phyloP scores from a whole-genome alignment of 2,329 filamentous ascomycete species.

The Diatrype stigma region DNA sequence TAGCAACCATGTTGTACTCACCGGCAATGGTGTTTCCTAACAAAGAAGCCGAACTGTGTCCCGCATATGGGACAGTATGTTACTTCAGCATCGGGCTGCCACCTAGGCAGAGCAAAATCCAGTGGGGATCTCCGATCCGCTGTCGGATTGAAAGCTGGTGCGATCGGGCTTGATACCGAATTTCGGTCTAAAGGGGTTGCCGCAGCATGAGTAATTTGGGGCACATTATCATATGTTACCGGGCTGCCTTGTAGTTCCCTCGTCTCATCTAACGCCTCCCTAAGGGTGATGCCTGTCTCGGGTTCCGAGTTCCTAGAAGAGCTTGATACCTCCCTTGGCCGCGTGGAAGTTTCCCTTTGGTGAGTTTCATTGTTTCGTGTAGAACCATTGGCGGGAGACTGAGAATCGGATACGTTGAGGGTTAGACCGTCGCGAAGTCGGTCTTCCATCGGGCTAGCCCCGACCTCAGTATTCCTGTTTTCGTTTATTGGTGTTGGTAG shows the following conservation, averaged over 20 bases:
- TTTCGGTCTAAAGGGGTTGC: neutral
- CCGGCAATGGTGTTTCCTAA: constrained; percentile 91
- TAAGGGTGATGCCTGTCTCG: constrained; percentile 7
- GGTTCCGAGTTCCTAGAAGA: neutral
- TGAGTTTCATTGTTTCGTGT: neutral
- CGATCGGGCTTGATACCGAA: constrained; percentile 11
- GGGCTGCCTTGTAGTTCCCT: constrained; percentile 1
- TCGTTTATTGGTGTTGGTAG: neutral
- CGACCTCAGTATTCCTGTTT: neutral
- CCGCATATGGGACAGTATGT: constrained; percentile 80
- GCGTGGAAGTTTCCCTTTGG: neutral
- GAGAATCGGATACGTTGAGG: neutral
- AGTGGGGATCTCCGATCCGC: constrained; percentile 12
- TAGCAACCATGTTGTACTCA: constrained; percentile 32
- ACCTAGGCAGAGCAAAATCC: constrained; percentile 63
- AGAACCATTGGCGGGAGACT: neutral
- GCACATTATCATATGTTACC: neutral
- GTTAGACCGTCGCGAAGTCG: neutral
- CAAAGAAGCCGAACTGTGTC: constrained; percentile 75
- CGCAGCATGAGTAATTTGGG: neutral
- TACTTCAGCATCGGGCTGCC: constrained; percentile 86
- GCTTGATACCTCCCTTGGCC: neutral
- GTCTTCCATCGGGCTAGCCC: neutral
- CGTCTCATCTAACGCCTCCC: constrained; percentile 12
- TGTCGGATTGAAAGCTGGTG: constrained; percentile 9